phyloP scores from a whole-genome alignment of 2,329 filamentous ascomycete genomes.

The Aspergillus phoenicis region DNA sequence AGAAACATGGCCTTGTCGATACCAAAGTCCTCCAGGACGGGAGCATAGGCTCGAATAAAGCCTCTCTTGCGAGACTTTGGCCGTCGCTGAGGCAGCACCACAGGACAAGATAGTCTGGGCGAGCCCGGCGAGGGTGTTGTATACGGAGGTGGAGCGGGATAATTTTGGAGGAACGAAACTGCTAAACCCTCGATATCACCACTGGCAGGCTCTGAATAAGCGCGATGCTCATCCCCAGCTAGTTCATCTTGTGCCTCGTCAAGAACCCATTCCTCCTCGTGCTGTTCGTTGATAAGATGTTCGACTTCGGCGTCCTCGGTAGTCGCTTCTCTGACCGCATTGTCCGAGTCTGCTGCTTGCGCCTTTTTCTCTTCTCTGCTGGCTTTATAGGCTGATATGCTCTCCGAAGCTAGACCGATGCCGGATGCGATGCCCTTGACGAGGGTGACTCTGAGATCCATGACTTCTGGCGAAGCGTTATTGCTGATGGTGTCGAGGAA shows the following conservation, averaged over 20 bases:
- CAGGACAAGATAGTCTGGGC: conserved; percentile 1
- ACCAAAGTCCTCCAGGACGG: background rate
- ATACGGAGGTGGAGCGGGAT: too few species aligned
- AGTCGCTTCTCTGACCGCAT: background rate
- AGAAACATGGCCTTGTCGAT: conserved; percentile 8
- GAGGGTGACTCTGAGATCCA: background rate
- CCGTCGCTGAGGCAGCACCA: conserved; percentile 12
- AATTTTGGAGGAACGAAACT: too few species aligned
- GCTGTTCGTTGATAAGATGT: too few species aligned
- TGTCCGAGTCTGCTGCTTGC: background rate
- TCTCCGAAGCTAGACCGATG: conserved; percentile 32
- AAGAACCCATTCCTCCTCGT: too few species aligned
- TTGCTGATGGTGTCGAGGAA: background rate
- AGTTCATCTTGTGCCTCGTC: too few species aligned
- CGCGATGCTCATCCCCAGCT: too few species aligned
- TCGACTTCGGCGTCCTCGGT: too few species aligned
- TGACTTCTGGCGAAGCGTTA: too few species aligned
- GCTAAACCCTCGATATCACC: too few species aligned
- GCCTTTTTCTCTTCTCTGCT: conserved; percentile 16
- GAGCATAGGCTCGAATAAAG: conserved; percentile 13
- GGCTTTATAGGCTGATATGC: conserved; percentile 23
- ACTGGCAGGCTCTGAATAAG: too few species aligned
- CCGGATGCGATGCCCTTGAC: conserved; percentile 28
- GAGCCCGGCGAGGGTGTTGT: too few species aligned
- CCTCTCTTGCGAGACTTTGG: conserved; percentile 7